Evolutionary conservation across 441 rosid species (phyloP), one percentile per base, ranked within the genome.

Genomic region (Populus hybrid): DNA sequence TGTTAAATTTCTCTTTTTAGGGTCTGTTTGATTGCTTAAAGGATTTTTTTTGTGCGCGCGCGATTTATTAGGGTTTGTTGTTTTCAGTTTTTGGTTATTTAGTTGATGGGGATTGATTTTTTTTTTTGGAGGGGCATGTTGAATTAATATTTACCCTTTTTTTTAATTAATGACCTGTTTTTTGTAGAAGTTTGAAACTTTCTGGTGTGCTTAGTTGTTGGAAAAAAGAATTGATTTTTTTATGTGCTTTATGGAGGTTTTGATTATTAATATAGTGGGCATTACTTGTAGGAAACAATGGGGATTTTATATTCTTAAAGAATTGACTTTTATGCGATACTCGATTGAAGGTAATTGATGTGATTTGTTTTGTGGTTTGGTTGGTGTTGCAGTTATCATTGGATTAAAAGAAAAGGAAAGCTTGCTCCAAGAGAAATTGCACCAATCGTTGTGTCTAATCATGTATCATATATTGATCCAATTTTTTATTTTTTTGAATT

Each of bases 361-460:
- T 53, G 21, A 53, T 53, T 53, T 53, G 8, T 53, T 50, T 50
- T 50, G 3, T 53, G 21, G 61, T 16, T 53, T 30, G 61, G 61
- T 53, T 53, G 61, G 61, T 4, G 66, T 8, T 87, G 85, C 84
- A 95, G 99, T 36, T 95, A 95, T 83, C 99, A 95, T n/a, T 95
- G 99, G 99, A 93, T 95, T 80, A 83, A 85, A 82, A 79, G 98
- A 75, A 95, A 90, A 86, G 99, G 99, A 73, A 92, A 89, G 83
- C 95, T 97, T 50, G 97, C 97, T 69, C 91, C 95, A 0, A 87
- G 98, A 67, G 97, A 91, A 83, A 78, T 87, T 68, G 99, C 98
- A 71, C 98, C 99, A 3, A 89, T 95, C 57, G 89, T 91, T 80
- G 99, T 95, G 61, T 95, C 99, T 7, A 95, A 95, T 63, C 99